Evolutionary conservation across 2,329 filamentous ascomycete genomes (phyloP).

Genomic region (Claviceps sp.): DNA sequence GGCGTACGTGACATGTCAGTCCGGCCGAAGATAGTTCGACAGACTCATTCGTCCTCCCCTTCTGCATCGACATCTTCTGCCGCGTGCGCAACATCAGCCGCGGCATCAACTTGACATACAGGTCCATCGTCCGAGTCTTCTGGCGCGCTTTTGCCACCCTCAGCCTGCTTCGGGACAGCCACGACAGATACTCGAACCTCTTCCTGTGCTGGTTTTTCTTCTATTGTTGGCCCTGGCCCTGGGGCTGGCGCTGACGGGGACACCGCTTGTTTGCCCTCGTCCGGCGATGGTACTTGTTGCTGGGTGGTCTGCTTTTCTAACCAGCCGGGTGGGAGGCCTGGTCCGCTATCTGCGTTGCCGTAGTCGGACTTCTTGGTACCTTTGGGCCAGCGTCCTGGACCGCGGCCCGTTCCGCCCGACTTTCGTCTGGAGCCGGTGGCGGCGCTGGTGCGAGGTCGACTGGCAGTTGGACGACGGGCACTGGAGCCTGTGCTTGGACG

Average conservation of each 20-base stretch:
- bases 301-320: slow-evolving; percentile 17
- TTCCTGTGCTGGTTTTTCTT: slow-evolving; percentile 17
- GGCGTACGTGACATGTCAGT: background rate
- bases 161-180: slow-evolving; percentile 9
- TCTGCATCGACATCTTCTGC: background rate
- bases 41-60: background rate
- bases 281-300: slow-evolving; percentile 9
- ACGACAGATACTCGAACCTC: slow-evolving; percentile 20
- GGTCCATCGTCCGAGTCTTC: background rate
- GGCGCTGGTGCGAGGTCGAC: slow-evolving; percentile 28
- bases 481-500: slow-evolving; percentile 20
- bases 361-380: slow-evolving; percentile 57
- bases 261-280: slow-evolving; percentile 5
- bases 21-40: background rate
- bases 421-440: slow-evolving; percentile 30
- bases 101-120: slow-evolving; percentile 1
- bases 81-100: background rate
- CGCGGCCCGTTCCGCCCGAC: slow-evolving; percentile 48
- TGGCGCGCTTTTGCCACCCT: slow-evolving; percentile 8
- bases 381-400: slow-evolving; percentile 53
- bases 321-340: slow-evolving; percentile 49
- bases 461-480: slow-evolving; percentile 17
- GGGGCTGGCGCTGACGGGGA: background rate
- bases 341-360: slow-evolving; percentile 51
- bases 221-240: slow-evolving; percentile 6